These are phyloP conservation scores for Cicer cuneatum DNA, from an alignment of 306 rosid species.

Conservation along the genomic window DNA sequence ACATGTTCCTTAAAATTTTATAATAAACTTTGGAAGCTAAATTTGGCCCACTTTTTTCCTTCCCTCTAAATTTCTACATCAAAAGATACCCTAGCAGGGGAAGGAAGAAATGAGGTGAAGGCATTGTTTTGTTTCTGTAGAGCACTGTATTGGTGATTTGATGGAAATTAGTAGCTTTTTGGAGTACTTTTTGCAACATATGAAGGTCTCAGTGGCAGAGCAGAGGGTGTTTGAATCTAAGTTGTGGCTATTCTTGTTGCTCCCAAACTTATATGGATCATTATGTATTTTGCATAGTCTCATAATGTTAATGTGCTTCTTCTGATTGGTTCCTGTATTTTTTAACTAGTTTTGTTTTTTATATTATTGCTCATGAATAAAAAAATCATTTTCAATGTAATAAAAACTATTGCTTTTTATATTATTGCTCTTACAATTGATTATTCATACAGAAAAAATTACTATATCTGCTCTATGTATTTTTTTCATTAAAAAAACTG, in stretches of 20 bases:
- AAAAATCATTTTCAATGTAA: too few species aligned
- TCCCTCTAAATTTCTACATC: not conserved
- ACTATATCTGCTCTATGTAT: not conserved
- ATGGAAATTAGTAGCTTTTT: not conserved
- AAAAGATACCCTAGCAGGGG: not conserved
- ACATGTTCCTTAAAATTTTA: not conserved
- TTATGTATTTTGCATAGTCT: slow-evolving; percentile 12
- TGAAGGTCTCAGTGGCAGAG: not conserved
- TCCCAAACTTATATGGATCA: not conserved
- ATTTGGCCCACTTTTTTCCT: not conserved
- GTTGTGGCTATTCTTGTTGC: not conserved
- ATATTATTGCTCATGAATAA: not conserved
- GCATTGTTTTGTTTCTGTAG: not conserved
- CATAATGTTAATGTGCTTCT: not conserved
- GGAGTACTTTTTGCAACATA: not conserved
- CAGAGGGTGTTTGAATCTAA: not conserved
- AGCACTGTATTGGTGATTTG: not conserved
- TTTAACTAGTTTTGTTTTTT: not conserved
- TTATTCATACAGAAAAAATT: not conserved
- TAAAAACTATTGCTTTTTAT: not conserved
- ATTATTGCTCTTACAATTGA: not conserved
- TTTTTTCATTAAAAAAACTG: not conserved
- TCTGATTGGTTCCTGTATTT: not conserved
- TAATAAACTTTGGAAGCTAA: not conserved
- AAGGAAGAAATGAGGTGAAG: not conserved